phyloP scores from a whole-genome alignment of 345 rosid genomes.

The Eucalyptus erythrocorys region DNA sequence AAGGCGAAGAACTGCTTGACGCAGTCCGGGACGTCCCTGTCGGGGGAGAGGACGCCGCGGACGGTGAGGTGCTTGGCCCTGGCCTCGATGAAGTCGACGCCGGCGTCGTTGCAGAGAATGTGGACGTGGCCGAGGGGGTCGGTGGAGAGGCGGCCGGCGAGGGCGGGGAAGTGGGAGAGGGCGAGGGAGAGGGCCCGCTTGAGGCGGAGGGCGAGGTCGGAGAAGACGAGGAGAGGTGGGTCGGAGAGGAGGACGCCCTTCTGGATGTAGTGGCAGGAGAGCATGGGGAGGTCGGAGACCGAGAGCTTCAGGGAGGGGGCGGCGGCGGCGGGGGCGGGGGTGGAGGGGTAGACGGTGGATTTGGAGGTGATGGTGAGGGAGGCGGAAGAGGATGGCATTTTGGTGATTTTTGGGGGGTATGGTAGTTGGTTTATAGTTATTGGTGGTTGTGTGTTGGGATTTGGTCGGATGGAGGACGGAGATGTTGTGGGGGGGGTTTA shows the following conservation, averaged over 20 bases:
- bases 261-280: constrained; percentile 94
- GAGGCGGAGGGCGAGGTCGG: constrained; percentile 30
- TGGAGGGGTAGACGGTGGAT: constrained; percentile 44
- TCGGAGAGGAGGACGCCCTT: constrained; percentile 66
- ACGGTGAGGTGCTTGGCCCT: constrained; percentile 29
- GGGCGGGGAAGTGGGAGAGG: constrained; percentile 68
- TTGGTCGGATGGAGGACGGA: background rate
- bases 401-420: background rate
- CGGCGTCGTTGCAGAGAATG: constrained; percentile 68
- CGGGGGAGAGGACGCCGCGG: constrained; percentile 24
- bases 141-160: constrained; percentile 79
- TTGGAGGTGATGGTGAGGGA: constrained; percentile 30
- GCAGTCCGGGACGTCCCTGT: constrained; percentile 38
- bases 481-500: background rate
- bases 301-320: constrained; percentile 44
- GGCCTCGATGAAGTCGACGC: constrained; percentile 56
- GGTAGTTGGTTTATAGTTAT: background rate
- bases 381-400: constrained; percentile 34
- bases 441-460: background rate
- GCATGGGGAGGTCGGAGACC: constrained; percentile 95
- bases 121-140: constrained; percentile 44
- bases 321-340: constrained; percentile 12
- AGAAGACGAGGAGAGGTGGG: constrained; percentile 33
- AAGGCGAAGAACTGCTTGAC: constrained; percentile 66
- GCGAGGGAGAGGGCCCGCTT: constrained; percentile 54